A percentile compares a stretch with the other conserved stretches of the same genome.
phyloP scores from a whole-genome alignment of 148 eudicot species.

The Spergularia bocconei region DNA sequence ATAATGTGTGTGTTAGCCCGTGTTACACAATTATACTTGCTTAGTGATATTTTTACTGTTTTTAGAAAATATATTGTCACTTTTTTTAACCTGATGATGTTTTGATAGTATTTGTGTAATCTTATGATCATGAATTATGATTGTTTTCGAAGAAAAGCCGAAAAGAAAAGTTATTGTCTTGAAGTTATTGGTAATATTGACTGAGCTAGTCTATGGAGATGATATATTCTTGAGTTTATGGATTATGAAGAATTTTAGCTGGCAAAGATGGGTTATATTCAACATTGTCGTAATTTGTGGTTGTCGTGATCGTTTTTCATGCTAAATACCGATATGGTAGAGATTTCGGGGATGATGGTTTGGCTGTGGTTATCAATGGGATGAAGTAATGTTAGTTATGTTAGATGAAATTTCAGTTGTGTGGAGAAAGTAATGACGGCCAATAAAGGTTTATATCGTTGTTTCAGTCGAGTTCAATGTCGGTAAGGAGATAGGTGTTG shows the following conservation, averaged over 20 bases:
- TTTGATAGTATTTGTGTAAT: too few species aligned
- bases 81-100: too few species aligned
- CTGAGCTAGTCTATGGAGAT: neutral
- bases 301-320: too few species aligned
- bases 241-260: neutral
- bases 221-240: neutral
- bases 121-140: too few species aligned
- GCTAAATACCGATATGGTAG: neutral
- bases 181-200: neutral
- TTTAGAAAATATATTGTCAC: too few species aligned
- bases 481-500: neutral
- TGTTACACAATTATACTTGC: too few species aligned
- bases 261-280: neutral
- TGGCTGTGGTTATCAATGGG: neutral
- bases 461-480: neutral
- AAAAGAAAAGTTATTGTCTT: neutral
- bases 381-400: neutral
- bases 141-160: too few species aligned
- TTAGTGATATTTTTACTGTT: too few species aligned
- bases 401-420: neutral
- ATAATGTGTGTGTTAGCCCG: too few species aligned
- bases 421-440: neutral
- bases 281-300: neutral
- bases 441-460: neutral
- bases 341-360: neutral